A percentile compares a stretch with the other conserved stretches of the same genome.
phyloP scores from a whole-genome alignment of 768 basidiomycete species.

The Pholiota molesta region DNA sequence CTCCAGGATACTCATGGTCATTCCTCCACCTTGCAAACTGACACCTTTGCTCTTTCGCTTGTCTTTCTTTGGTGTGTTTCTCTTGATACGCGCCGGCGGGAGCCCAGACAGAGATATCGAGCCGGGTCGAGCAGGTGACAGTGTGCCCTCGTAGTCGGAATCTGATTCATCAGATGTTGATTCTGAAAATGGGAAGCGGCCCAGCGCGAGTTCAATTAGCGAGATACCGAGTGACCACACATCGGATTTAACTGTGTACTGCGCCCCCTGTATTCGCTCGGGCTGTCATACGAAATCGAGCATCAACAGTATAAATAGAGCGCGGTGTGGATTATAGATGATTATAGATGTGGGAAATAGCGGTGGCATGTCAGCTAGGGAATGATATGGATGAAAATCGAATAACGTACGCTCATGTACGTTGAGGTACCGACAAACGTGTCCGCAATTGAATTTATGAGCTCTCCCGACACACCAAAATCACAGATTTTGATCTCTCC shows the following conservation, averaged over 20 bases:
- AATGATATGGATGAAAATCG: slow-evolving; percentile 8
- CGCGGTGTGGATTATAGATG: slow-evolving; percentile 2
- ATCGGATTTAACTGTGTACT: slow-evolving; percentile 98
- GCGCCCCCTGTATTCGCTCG: slow-evolving; percentile 97
- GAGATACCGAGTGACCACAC: slow-evolving; percentile 99
- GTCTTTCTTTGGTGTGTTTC: slow-evolving; percentile 66
- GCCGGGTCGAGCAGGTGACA: slow-evolving; percentile 70
- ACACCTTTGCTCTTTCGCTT: slow-evolving; percentile 92
- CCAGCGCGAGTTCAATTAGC: slow-evolving; percentile 94
- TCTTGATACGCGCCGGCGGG: slow-evolving; percentile 38
- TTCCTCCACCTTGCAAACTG: slow-evolving; percentile 89
- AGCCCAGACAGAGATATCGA: slow-evolving; percentile 49
- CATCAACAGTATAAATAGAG: neutral
- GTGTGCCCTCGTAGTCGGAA: slow-evolving; percentile 53
- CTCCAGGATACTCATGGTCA: slow-evolving; percentile 99
- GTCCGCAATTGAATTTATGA: slow-evolving; percentile 98
- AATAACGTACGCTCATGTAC: slow-evolving; percentile 91
- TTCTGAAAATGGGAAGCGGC: slow-evolving; percentile 95
- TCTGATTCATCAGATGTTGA: slow-evolving; percentile 70
- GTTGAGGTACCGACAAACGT: slow-evolving; percentile 99
- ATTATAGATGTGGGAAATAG: slow-evolving; percentile 4
- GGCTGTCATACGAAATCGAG: slow-evolving; percentile 56
- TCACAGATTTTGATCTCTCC: slow-evolving; percentile 99
- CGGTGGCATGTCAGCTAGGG: slow-evolving; percentile 13
- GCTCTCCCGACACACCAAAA: slow-evolving; percentile 97